A percentile compares a stretch with the other conserved stretches of the same genome.
Evolutionary conservation across 129 eudicot genomes (phyloP).

Genomic region (Ambrosia trifida): DNA sequence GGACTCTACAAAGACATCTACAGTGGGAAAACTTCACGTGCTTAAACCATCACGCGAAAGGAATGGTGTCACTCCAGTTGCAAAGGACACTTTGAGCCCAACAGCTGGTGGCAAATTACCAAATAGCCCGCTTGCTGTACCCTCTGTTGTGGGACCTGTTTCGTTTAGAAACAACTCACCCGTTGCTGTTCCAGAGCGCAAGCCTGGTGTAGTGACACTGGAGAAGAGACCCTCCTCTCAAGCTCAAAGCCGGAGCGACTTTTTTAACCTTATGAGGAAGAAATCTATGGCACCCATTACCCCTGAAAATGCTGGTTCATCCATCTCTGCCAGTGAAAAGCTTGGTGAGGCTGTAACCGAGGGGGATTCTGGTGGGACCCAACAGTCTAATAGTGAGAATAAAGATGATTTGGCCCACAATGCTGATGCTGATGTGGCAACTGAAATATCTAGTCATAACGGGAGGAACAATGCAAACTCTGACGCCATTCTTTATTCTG

Average conservation of each 20-base stretch:
- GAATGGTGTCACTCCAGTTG: conserved; percentile 51
- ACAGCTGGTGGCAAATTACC: conserved; percentile 40
- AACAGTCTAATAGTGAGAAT: conserved; percentile 16
- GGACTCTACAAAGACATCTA: conserved; percentile 52
- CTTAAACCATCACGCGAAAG: conserved; percentile 77
- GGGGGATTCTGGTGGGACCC: conserved; percentile 26
- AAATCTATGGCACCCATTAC: conserved; percentile 48
- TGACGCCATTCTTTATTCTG: conserved; percentile 43
- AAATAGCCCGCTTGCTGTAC: conserved; percentile 41
- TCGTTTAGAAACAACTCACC: conserved; percentile 38
- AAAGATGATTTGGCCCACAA: conserved; percentile 36
- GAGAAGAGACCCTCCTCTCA: conserved; percentile 70
- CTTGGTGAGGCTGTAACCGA: conserved; percentile 36
- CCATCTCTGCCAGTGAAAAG: conserved; percentile 46
- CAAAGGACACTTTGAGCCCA: conserved; percentile 64
- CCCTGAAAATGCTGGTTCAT: conserved; percentile 35
- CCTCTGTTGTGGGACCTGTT: conserved; percentile 53
- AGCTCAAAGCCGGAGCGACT: conserved; percentile 86
- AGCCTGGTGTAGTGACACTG: conserved; percentile 45
- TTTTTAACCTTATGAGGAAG: conserved; percentile 81
- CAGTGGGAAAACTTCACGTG: conserved; percentile 63
- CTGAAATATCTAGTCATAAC: conserved; percentile 22
- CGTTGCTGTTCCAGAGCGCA: conserved; percentile 45
- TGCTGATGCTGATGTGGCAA: conserved; percentile 37
- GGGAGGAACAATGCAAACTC: conserved; percentile 39